Evolutionary conservation across 371 early-diverging fungal species (phyloP).

Genomic region (Circinella umbellata): DNA sequence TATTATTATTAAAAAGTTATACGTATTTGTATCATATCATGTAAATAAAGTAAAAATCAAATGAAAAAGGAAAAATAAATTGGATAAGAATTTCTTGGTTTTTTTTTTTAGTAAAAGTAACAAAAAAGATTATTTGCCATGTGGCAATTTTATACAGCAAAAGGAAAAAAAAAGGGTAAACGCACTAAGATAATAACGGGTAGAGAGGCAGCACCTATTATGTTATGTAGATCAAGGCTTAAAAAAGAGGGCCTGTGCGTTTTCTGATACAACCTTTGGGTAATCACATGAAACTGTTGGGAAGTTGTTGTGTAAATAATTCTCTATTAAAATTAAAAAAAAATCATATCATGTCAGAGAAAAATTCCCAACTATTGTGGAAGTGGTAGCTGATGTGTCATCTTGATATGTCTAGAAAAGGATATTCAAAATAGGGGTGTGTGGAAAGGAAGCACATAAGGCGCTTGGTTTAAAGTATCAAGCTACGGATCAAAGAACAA

Average conservation of each 20-base stretch:
- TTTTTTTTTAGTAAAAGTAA: too few relatives aligned
- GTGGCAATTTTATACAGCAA: too few relatives aligned
- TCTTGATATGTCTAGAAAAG: conserved; percentile 2
- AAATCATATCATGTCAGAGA: neutral
- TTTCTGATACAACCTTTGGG: too few relatives aligned
- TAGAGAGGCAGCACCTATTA: neutral
- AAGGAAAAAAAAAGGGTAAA: too few relatives aligned
- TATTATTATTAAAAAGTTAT: too few relatives aligned
- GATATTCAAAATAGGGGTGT: neutral
- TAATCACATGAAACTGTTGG: neutral
- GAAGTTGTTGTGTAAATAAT: neutral
- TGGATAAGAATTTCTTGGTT: too few relatives aligned
- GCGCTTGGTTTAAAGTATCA: neutral
- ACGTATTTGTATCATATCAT: too few relatives aligned
- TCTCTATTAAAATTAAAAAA: neutral
- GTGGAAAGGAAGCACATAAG: neutral
- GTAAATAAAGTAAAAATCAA: too few relatives aligned
- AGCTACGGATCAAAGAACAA: neutral
- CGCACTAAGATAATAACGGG: too few relatives aligned
- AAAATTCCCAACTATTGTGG: neutral
- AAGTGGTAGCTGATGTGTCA: neutral
- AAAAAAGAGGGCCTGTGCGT: neutral
- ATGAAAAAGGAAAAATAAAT: too few relatives aligned
- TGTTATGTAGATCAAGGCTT: neutral
- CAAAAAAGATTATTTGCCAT: too few relatives aligned